Conservation (phyloP, 768 basidiomycete species). For the Harrya chromipes region DNA sequence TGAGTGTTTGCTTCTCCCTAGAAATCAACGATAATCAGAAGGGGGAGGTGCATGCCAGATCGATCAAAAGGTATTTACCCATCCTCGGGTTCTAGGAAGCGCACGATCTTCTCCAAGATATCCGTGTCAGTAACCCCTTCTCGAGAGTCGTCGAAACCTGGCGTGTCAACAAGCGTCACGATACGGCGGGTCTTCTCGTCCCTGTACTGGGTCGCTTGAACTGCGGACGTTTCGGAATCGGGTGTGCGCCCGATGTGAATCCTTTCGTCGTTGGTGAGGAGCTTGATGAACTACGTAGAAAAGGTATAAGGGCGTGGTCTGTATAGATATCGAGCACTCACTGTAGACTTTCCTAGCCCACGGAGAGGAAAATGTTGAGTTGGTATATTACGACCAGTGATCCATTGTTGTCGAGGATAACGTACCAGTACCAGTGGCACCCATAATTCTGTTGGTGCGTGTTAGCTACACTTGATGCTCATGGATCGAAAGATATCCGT, state of each 20-base stretch:
- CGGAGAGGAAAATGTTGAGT: too few species aligned
- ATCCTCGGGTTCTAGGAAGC: not conserved
- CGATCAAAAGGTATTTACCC: not conserved
- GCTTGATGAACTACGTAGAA: slow-evolving; percentile 5
- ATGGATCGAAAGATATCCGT: too few species aligned
- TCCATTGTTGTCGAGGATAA: too few species aligned
- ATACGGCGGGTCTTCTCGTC: not conserved
- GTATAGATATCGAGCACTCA: not conserved
- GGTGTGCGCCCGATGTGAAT: not conserved
- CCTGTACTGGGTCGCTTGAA: not conserved
- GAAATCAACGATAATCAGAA: not conserved
- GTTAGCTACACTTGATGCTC: too few species aligned
- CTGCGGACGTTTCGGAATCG: slow-evolving; percentile 4
- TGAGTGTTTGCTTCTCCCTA: slow-evolving; percentile 21
- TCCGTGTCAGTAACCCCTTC: slow-evolving; percentile 17
- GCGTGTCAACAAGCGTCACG: slow-evolving; percentile 19
- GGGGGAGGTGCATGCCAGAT: too few species aligned
- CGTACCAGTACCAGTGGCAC: too few species aligned
- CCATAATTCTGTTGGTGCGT: too few species aligned
- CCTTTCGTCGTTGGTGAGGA: slow-evolving; percentile 1
- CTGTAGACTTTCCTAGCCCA: slow-evolving; percentile 5
- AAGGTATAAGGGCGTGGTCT: too few species aligned
- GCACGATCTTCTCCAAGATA: slow-evolving; percentile 17
- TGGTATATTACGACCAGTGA: too few species aligned
- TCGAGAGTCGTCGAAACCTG: slow-evolving; percentile 9